Percentiles rank a stretch among this genome's conserved stretches.
These are phyloP conservation scores for Lumnitzera littorea DNA, from an alignment of 345 rosid species.

Conservation along the genomic window DNA sequence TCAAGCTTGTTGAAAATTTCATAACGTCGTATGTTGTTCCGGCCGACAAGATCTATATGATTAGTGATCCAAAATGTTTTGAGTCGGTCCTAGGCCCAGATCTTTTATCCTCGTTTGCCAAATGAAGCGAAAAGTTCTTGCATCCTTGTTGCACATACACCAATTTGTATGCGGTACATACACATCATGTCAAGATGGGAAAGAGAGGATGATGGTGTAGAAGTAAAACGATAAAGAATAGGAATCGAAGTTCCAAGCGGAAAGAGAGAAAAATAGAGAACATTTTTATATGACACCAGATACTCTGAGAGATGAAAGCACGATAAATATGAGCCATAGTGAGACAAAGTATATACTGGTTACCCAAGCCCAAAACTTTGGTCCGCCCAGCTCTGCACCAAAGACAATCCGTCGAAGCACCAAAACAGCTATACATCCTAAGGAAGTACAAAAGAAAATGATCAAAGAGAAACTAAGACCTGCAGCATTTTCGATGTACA, in stretches of 20 bases:
- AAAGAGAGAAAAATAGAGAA: neutral
- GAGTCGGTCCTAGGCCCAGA: too few relatives aligned
- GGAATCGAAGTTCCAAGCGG: too few relatives aligned
- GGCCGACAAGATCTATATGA: too few relatives aligned
- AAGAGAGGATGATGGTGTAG: too few relatives aligned
- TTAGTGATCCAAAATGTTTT: too few relatives aligned
- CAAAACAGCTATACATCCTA: conserved; percentile 68
- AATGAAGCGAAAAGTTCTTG: too few relatives aligned
- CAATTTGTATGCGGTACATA: neutral
- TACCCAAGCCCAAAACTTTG: conserved; percentile 81
- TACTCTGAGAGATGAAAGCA: conserved; percentile 66
- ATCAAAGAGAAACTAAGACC: conserved; percentile 84
- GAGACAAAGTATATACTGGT: conserved; percentile 57
- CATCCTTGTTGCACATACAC: neutral
- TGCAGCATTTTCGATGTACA: conserved; percentile 46
- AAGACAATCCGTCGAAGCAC: conserved; percentile 62
- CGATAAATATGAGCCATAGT: conserved; percentile 75
- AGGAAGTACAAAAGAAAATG: conserved; percentile 71
- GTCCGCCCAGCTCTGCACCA: conserved; percentile 90
- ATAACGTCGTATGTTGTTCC: too few relatives aligned
- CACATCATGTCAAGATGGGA: too few relatives aligned
- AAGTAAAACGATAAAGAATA: too few relatives aligned
- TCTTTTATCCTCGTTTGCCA: too few relatives aligned
- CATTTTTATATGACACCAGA: conserved; percentile 43
- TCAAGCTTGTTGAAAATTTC: too few relatives aligned